Conservation (phyloP, 306 rosid genomes). For the Crotalaria pallida region DNA sequence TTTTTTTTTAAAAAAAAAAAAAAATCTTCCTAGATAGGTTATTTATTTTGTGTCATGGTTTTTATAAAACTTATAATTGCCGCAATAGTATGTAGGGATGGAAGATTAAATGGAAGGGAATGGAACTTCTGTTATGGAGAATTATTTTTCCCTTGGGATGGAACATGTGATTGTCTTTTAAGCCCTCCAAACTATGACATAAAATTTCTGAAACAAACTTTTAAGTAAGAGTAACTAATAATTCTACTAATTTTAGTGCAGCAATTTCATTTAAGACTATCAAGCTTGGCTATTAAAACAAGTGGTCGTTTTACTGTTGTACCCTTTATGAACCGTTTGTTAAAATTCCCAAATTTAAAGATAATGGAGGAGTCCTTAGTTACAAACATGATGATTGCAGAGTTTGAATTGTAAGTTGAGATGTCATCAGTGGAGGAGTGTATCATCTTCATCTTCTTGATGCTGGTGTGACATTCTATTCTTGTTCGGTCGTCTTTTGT, state of each 20-base stretch:
- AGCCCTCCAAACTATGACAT: background rate
- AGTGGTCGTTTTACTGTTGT: background rate
- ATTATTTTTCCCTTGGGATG: background rate
- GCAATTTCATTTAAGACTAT: background rate
- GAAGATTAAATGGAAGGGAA: background rate
- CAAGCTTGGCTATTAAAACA: background rate
- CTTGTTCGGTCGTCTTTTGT: too few species aligned
- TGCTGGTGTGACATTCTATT: too few species aligned
- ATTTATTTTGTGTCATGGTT: background rate
- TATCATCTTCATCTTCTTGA: too few species aligned
- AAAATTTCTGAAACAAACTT: background rate
- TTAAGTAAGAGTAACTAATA: background rate
- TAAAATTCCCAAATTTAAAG: too few species aligned
- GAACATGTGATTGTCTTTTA: background rate
- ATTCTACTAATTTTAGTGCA: background rate
- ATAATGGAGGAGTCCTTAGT: too few species aligned
- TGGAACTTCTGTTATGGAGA: background rate
- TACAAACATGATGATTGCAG: too few species aligned
- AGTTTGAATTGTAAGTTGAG: too few species aligned
- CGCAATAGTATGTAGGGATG: background rate
- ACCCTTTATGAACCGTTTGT: too few species aligned
- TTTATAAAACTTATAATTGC: background rate
- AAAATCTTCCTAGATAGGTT: background rate
- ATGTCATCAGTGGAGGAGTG: too few species aligned
- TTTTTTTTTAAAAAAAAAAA: background rate